Base-by-base conservation (phyloP, 208 protist genomes). In the Trypanosoma caninum region DNA sequence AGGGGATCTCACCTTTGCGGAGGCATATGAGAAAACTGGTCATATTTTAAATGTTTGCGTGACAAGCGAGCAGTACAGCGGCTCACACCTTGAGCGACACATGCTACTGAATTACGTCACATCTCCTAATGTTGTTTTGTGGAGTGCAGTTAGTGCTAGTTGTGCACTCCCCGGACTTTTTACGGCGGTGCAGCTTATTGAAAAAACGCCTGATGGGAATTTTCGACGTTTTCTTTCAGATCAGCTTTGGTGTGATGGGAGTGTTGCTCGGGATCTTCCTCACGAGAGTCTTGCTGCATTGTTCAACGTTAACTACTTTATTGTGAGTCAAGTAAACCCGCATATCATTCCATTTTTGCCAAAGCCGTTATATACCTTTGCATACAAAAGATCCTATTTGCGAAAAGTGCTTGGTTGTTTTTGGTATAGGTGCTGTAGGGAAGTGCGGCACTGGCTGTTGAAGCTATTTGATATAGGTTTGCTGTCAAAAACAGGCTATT, bases 11-110 rank as follows among this genome's bases (percentile, higher is more conserved):
- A 97, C 89, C 11, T 96, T 96, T 70, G 59, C 64, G 13, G 88
- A 96, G 56, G 89, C 87, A 13, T 96, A 89, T 59, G 50, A 79
- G 34, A 56, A 77, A 48, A 91, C 75, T 9, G 85, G 87, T 14
- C 57, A 78, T 18, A 72, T 90, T 22, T 71, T 97, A 57, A 96
- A 96, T 65, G 83, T 97, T 0, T 90, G 74, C 28, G 86, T 97
- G 7, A 81, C 69, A 16, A 71, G 71, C 40, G 72, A 76, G 30
- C 54, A 74, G 28, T 76, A 80, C 30, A 59, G 73, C 44, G 80
- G 76, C 37, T 64, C 70, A 27, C 65, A 73, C 38, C 54, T 72
- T 2, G 78, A 79, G 48, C 53, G 71, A 37, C 78, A 87, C 25
- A 66, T 72, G 54, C 69, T 94, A 40, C 65, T 94, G 3, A 96